A percentile compares a stretch with the other conserved stretches of the same genome.
Conservation (phyloP, 2,329 filamentous ascomycete genomes). For the Clonostachys rhizophaga region DNA sequence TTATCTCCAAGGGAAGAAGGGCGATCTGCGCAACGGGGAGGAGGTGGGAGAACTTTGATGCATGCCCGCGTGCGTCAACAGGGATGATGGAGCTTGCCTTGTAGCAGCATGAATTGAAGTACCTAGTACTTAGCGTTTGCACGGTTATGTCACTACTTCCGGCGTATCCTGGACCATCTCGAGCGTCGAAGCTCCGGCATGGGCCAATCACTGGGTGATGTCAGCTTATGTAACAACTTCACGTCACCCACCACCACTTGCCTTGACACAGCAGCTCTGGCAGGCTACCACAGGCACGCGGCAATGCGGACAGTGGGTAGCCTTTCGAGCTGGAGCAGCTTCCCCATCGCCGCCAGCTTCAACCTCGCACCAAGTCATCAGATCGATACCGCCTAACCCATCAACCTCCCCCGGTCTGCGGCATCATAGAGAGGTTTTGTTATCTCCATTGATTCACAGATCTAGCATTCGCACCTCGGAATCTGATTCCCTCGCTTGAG, state of each 20-base stretch:
- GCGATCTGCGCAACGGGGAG: background rate
- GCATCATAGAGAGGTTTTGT: too few relatives aligned
- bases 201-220: slow-evolving; percentile 19
- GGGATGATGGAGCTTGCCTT: slow-evolving; percentile 5
- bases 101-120: background rate
- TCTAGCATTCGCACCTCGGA: too few relatives aligned
- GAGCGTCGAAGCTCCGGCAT: background rate
- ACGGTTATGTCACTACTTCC: background rate
- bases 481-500: too few relatives aligned
- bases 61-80: background rate
- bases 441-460: too few relatives aligned
- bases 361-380: background rate
- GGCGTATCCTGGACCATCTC: background rate
- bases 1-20: too few relatives aligned
- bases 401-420: too few relatives aligned
- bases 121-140: slow-evolving; percentile 2
- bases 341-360: slow-evolving; percentile 6
- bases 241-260: too few relatives aligned
- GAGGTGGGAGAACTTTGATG: slow-evolving; percentile 1
- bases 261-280: slow-evolving; percentile 2
- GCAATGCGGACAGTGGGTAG: slow-evolving; percentile 9
- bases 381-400: background rate
- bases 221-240: slow-evolving; percentile 19
- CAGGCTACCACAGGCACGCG: slow-evolving; percentile 30
- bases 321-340: too few relatives aligned